Base-by-base conservation (phyloP, 164 flowering plant species). In the Chloranthus sessilifolius region DNA sequence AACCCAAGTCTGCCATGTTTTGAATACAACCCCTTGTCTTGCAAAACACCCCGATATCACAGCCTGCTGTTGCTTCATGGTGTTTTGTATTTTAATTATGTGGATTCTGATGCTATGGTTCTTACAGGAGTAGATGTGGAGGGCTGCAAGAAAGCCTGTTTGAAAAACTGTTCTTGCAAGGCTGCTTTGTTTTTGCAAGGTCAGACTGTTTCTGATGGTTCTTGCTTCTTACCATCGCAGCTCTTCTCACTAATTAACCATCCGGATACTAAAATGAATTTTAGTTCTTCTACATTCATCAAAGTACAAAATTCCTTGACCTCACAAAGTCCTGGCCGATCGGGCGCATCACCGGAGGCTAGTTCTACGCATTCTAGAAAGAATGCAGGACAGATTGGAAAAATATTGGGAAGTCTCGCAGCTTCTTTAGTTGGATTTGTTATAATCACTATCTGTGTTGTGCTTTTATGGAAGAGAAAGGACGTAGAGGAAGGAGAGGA, bases 1-100 rank as follows among this genome's bases (percentile, higher is more conserved):
- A 25, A 24, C 5, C 65, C 59, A 7, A 39, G 46, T 12, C 34
- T 19, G 3, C 68, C 59, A 9, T 68, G 68, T 37, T 39, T 52
- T 9, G 48, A 28, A 43, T 45, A 35, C 5, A 61, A 19, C 1
- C 54, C 47, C 4, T 11, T 61, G 26, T 42, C 46, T 12, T 66
- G 66, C 16, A 23, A 52, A 22, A n/a, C 30, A 29, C 29, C 60
- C 4, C 44, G 49, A 5, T 1, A 25, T 48, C 67, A 67, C 31
- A 22, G 3, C 10, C 42, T 68, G n/a, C n/a, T 42, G 3, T 55
- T 5, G 52, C n/a, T n/a, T n/a, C n/a, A 59, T 8, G 34, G 54
- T 28, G 10, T 54, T 1, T 38, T 33, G 15, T 67, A 67, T 43
- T 67, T 62, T 43, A 34, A 41, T n/a, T 29, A 59, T 15, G 14